These are phyloP conservation scores for Fraxinus anomala DNA, from an alignment of 257 asterid species.

Conservation along the genomic window DNA sequence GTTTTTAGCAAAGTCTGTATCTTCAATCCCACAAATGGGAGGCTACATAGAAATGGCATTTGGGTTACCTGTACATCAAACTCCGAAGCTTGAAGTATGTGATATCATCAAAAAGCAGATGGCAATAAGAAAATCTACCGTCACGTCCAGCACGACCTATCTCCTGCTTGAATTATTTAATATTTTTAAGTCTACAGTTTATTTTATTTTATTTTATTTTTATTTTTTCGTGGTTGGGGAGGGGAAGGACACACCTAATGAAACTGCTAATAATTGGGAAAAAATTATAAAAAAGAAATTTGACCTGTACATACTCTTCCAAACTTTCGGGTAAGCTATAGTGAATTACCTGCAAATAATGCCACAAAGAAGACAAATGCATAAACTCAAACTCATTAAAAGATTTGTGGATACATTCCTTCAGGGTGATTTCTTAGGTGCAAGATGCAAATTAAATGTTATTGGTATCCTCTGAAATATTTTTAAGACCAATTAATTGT, in stretches of 20 bases:
- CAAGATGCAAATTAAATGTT: neutral
- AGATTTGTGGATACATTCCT: neutral
- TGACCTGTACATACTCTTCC: conserved; percentile 98
- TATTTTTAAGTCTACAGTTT: conserved; percentile 29
- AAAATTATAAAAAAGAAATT: conserved; percentile 16
- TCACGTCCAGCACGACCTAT: conserved; percentile 99
- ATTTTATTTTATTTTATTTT: neutral
- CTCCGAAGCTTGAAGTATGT: conserved; percentile 87
- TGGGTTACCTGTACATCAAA: conserved; percentile 74
- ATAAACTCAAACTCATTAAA: neutral
- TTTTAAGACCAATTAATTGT: conserved; percentile 1
- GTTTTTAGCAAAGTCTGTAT: conserved; percentile 29
- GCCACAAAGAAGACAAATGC: conserved; percentile 1
- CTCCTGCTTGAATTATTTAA: conserved; percentile 54
- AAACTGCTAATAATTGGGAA: conserved; percentile 25
- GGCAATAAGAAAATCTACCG: conserved; percentile 86
- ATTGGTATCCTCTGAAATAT: neutral
- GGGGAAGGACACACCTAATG: neutral
- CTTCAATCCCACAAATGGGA: conserved; percentile 19
- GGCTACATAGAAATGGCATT: conserved; percentile 22
- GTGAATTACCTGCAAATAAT: conserved; percentile 74
- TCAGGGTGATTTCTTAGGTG: neutral
- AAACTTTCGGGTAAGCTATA: conserved; percentile 94
- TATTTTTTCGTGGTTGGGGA: neutral
- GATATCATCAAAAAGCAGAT: conserved; percentile 79